Evolutionary conservation across 495 filamentous ascomycete genomes (phyloP).

Genomic region (Penicillium angulare): DNA sequence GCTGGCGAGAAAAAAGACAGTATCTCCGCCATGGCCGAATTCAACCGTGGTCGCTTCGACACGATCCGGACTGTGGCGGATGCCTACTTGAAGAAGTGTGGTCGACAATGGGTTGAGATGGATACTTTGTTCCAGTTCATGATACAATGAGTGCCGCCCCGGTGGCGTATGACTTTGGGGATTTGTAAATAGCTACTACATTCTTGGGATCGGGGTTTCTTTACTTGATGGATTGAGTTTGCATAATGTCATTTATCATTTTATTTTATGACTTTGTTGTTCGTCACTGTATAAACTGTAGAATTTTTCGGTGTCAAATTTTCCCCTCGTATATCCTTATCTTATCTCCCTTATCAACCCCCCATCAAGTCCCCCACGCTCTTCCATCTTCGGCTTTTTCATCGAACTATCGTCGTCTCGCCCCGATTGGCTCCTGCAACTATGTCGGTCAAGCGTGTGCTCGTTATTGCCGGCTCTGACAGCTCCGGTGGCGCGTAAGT

Average conservation of each 20-base stretch:
- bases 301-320: neutral
- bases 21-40: constrained; percentile 67
- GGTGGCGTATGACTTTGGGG: constrained; percentile 15
- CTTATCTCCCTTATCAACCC: constrained; percentile 15
- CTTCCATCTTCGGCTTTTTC: constrained; percentile 42
- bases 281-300: neutral
- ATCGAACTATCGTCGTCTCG: neutral
- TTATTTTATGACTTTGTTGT: constrained; percentile 1
- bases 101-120: constrained; percentile 95
- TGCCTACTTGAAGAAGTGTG: constrained; percentile 87
- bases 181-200: constrained; percentile 25
- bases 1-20: constrained; percentile 55
- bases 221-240: constrained; percentile 15
- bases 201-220: constrained; percentile 3
- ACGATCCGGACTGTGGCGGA: constrained; percentile 77
- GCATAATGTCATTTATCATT: constrained; percentile 16
- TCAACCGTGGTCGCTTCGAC: constrained; percentile 74
- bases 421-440: constrained; percentile 15
- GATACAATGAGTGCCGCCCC: constrained; percentile 35
- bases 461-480: constrained; percentile 85
- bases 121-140: constrained; percentile 81
- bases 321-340: constrained; percentile 2
- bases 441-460: constrained; percentile 54
- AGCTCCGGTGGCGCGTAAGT: constrained; percentile 85
- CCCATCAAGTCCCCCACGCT: constrained; percentile 7